Evolutionary conservation across 2,329 filamentous ascomycete species (phyloP).

Genomic region (Helotiales sp.): DNA sequence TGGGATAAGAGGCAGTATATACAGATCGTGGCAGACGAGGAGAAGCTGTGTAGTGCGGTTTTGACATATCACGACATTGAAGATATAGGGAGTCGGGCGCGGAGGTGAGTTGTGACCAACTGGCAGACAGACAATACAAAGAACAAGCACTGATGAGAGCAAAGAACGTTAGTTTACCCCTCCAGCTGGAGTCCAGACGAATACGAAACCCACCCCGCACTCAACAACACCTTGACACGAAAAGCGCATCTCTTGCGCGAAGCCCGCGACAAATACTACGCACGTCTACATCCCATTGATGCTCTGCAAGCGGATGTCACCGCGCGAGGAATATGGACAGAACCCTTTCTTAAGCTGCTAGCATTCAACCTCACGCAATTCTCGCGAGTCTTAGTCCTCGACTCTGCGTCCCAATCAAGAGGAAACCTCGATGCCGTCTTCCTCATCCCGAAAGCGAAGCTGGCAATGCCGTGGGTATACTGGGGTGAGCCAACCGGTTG

Average conservation of each 20-base stretch:
- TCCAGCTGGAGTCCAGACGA: conserved; percentile 37
- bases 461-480: conserved; percentile 40
- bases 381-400: conserved; percentile 35
- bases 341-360: conserved; percentile 38
- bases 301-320: conserved; percentile 30
- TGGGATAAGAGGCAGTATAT: conserved; percentile 39
- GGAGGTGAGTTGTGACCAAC: conserved; percentile 23
- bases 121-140: background rate
- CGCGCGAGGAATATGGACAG: conserved; percentile 33
- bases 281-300: conserved; percentile 35
- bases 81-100: conserved; percentile 37
- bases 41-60: conserved; percentile 39
- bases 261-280: conserved; percentile 35
- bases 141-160: background rate
- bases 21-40: conserved; percentile 38
- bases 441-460: conserved; percentile 33
- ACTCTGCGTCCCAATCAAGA: conserved; percentile 31
- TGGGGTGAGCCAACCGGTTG: conserved; percentile 34
- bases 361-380: conserved; percentile 41
- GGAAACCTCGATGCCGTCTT: conserved; percentile 40
- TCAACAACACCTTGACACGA: conserved; percentile 28
- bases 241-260: conserved; percentile 36
- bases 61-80: conserved; percentile 41
- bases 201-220: conserved; percentile 27
- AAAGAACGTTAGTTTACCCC: conserved; percentile 37